These are phyloP conservation scores for Kwoniella dejecticola DNA, from an alignment of 768 basidiomycete species.

Conservation along the genomic window DNA sequence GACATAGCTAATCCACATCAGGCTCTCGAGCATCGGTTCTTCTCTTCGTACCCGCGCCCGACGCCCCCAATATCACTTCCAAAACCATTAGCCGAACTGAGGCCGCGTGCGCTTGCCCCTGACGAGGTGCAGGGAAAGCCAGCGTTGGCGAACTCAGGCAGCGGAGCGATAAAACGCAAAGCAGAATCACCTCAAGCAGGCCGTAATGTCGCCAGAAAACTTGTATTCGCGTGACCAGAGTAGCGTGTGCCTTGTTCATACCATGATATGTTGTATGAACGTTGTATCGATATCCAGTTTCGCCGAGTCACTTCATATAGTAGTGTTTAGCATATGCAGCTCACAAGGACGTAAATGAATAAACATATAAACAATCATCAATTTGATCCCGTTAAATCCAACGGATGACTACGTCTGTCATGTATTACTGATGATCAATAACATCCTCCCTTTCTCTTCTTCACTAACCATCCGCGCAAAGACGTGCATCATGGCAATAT, in stretches of 20 bases:
- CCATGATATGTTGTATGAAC: background rate
- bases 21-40: constrained; percentile 87
- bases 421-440: background rate
- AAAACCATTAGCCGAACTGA: constrained; percentile 60
- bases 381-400: constrained; percentile 17
- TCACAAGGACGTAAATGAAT: too few species aligned
- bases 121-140: constrained; percentile 53
- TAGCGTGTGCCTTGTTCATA: background rate
- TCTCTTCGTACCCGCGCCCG: constrained; percentile 80
- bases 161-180: constrained; percentile 41
- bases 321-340: too few species aligned
- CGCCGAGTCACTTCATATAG: too few species aligned
- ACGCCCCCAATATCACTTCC: constrained; percentile 87
- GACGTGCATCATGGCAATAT: constrained; percentile 51
- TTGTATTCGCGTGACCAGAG: constrained; percentile 22
- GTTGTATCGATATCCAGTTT: too few species aligned
- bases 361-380: too few species aligned
- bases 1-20: constrained; percentile 48
- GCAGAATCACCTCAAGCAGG: constrained; percentile 36
- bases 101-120: constrained; percentile 61
- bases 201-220: constrained; percentile 31
- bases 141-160: constrained; percentile 9
- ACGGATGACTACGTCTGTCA: constrained; percentile 4
- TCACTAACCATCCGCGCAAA: background rate
- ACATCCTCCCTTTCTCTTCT: background rate